phyloP scores from a whole-genome alignment of 2,329 filamentous ascomycete genomes.

The Diplodia mutila region DNA sequence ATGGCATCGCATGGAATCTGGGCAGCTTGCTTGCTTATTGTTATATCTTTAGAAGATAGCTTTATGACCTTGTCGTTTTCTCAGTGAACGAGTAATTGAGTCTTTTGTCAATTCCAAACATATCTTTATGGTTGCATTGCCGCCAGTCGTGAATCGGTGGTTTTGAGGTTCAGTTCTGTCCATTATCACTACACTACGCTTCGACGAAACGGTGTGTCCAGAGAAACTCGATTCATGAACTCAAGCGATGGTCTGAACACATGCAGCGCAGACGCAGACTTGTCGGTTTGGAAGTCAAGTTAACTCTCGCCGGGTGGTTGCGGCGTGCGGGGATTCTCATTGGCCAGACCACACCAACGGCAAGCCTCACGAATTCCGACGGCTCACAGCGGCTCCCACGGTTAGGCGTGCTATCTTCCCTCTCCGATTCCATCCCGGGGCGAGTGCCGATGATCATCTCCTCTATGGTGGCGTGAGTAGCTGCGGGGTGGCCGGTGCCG shows the following conservation, averaged over 20 bases:
- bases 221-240: not conserved
- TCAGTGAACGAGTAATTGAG: no score
- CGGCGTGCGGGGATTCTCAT: constrained; percentile 2
- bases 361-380: not conserved
- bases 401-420: not conserved
- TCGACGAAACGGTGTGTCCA: no score
- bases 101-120: no score
- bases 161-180: no score
- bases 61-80: not conserved
- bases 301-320: not conserved
- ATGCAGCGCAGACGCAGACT: not conserved
- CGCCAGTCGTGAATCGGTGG: no score
- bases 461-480: not conserved
- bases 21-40: no score
- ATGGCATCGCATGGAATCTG: no score
- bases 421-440: not conserved
- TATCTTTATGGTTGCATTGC: no score
- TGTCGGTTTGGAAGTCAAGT: not conserved
- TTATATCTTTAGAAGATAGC: not conserved
- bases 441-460: not conserved
- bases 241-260: not conserved
- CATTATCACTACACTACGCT: no score
- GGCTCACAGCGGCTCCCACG: not conserved
- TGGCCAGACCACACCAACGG: not conserved
- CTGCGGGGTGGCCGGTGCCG: not conserved